These are phyloP conservation scores for Crithidia brevicula DNA, from an alignment of 208 protist genomes.

Conservation along the genomic window DNA sequence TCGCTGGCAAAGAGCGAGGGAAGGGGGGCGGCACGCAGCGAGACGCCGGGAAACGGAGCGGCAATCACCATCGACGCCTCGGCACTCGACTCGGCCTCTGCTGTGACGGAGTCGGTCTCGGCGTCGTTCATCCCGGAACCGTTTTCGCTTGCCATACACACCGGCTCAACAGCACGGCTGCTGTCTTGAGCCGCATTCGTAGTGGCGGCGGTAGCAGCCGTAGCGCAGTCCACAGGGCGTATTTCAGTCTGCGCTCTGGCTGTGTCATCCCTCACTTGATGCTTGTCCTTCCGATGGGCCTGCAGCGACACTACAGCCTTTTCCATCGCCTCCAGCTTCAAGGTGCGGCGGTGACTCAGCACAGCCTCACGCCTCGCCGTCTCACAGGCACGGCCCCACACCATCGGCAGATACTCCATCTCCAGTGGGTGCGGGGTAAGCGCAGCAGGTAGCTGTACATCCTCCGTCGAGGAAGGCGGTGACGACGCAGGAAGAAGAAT, in stretches of 20 bases:
- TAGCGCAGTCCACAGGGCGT: background rate
- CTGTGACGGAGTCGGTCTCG: background rate
- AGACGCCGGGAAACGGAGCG: background rate
- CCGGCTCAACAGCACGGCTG: too few relatives aligned
- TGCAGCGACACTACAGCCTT: background rate
- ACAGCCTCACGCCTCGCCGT: conserved; percentile 2
- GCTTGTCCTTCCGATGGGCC: background rate
- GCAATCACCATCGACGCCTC: background rate
- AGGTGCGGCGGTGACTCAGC: conserved; percentile 10
- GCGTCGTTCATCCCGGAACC: too few relatives aligned
- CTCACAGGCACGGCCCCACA: conserved; percentile 10
- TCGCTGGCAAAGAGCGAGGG: background rate
- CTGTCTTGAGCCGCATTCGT: too few relatives aligned
- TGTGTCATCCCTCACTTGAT: background rate
- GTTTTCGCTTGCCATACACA: too few relatives aligned
- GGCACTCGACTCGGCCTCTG: background rate
- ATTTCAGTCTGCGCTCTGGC: background rate
- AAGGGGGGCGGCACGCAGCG: background rate
- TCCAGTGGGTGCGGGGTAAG: conserved; percentile 7
- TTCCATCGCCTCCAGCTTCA: conserved; percentile 18
- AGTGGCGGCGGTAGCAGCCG: too few relatives aligned
- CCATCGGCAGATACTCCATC: conserved; percentile 15
- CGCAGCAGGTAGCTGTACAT: background rate
- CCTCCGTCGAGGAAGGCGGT: background rate
- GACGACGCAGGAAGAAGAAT: conserved; percentile 3